phyloP scores from a whole-genome alignment of 306 rosid species.

The Vigna nakashimae region DNA sequence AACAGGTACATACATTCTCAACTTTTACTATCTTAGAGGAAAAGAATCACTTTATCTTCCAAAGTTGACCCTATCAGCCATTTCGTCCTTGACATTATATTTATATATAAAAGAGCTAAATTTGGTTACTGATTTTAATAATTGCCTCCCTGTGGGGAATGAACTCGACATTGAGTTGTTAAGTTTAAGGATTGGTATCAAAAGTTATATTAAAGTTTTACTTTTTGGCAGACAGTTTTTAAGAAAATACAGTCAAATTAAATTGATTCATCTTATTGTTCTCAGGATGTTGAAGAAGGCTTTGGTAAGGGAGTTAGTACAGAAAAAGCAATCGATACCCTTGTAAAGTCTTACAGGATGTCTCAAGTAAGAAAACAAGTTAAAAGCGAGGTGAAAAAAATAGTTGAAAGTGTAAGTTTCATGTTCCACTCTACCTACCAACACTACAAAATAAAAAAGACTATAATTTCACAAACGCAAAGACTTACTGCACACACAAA shows the following conservation, averaged over 20 bases:
- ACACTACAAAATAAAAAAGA: background rate
- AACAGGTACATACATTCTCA: conserved; percentile 47
- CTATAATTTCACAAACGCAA: background rate
- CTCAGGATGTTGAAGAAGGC: conserved; percentile 58
- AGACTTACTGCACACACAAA: conserved; percentile 1
- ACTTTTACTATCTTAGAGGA: background rate
- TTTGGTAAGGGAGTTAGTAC: conserved; percentile 34
- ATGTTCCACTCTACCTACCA: conserved; percentile 16
- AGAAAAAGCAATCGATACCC: conserved; percentile 57
- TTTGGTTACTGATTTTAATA: no score
- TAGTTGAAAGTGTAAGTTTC: conserved; percentile 53
- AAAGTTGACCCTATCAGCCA: no score
- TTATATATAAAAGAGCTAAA: no score
- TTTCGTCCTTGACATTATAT: no score
- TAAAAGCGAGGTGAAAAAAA: conserved; percentile 46
- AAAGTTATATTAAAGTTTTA: background rate
- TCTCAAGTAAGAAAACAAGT: conserved; percentile 52
- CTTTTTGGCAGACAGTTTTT: background rate
- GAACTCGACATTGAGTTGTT: background rate
- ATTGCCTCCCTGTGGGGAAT: no score
- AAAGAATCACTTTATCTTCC: background rate
- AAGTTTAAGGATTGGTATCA: background rate
- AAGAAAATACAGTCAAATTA: background rate
- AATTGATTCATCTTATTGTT: conserved; percentile 2
- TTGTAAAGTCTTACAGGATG: conserved; percentile 48